Percentiles rank a stretch among this genome's conserved stretches.
These are phyloP conservation scores for Schizophyllum amplum DNA, from an alignment of 1,284 basidiomycete species.

Conservation along the genomic window DNA sequence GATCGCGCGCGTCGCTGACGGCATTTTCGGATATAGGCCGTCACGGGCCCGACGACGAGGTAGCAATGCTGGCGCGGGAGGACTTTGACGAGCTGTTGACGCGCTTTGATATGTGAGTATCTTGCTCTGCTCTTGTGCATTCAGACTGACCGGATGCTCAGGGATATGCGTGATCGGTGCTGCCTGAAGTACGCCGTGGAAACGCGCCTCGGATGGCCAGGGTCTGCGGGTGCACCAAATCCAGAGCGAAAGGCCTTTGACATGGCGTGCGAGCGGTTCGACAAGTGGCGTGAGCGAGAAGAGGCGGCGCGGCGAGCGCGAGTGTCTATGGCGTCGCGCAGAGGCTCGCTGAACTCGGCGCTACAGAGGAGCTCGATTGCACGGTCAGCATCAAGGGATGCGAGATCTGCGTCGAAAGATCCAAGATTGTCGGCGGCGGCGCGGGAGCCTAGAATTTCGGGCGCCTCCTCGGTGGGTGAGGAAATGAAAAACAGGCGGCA, in stretches of 20 bases:
- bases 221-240: constrained; percentile 26
- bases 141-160: constrained; percentile 18
- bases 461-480: background rate
- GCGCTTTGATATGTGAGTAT: constrained; percentile 50
- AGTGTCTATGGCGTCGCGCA: background rate
- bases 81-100: constrained; percentile 50
- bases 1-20: constrained; percentile 5
- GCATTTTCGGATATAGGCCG: constrained; percentile 1
- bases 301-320: background rate
- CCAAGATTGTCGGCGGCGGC: background rate
- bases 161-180: constrained; percentile 58
- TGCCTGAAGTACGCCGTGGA: constrained; percentile 35
- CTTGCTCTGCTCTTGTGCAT: constrained; percentile 1
- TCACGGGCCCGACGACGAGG: constrained; percentile 13
- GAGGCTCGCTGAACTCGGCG: background rate
- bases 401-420: too few species aligned
- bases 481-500: background rate
- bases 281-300: constrained; percentile 29
- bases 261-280: constrained; percentile 45
- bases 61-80: constrained; percentile 37
- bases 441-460: background rate
- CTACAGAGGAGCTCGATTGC: background rate
- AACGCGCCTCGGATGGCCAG: constrained; percentile 40
- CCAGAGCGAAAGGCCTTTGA: constrained; percentile 47
- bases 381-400: background rate